A percentile compares a stretch with the other conserved stretches of the same genome.
phyloP scores from a whole-genome alignment of 169 alveolate genomes.

The Nephromyces sp. region DNA sequence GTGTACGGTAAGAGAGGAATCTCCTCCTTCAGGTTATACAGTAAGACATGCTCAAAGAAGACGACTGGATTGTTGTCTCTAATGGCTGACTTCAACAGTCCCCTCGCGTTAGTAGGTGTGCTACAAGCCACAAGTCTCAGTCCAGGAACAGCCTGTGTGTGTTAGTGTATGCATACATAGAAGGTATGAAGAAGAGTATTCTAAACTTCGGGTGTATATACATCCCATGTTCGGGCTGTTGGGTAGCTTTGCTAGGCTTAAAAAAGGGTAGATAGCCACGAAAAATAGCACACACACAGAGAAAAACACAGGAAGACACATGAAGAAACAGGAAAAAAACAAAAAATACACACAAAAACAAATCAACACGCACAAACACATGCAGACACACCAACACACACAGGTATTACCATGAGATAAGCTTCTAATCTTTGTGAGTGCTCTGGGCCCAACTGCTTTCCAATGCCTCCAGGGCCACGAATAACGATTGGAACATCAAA shows the following conservation, averaged over 20 bases:
- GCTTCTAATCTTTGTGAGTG: slow-evolving; percentile 76
- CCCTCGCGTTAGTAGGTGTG: slow-evolving; percentile 74
- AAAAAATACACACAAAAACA: too few species aligned
- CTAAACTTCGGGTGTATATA: too few species aligned
- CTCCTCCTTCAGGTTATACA: slow-evolving; percentile 66
- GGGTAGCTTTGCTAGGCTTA: too few species aligned
- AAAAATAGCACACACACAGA: too few species aligned
- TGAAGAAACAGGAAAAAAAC: too few species aligned
- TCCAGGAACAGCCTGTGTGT: slow-evolving; percentile 68
- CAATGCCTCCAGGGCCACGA: slow-evolving; percentile 85
- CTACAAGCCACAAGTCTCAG: slow-evolving; percentile 73
- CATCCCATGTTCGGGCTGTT: too few species aligned
- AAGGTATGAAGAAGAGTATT: too few species aligned
- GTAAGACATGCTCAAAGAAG: slow-evolving; percentile 75
- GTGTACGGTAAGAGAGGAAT: slow-evolving; percentile 65
- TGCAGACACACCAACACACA: too few species aligned
- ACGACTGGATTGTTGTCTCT: slow-evolving; percentile 77
- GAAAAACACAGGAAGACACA: too few species aligned
- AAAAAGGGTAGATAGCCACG: too few species aligned
- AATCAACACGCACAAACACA: too few species aligned
- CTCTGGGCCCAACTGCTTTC: slow-evolving; percentile 82
- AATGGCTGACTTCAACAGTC: slow-evolving; percentile 74
- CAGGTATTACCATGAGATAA: slow-evolving; percentile 74
- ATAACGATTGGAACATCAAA: slow-evolving; percentile 70
- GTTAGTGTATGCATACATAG: too few species aligned